Base-by-base conservation (phyloP, 495 filamentous ascomycete genomes). In the Corynascus novoguineensis region DNA sequence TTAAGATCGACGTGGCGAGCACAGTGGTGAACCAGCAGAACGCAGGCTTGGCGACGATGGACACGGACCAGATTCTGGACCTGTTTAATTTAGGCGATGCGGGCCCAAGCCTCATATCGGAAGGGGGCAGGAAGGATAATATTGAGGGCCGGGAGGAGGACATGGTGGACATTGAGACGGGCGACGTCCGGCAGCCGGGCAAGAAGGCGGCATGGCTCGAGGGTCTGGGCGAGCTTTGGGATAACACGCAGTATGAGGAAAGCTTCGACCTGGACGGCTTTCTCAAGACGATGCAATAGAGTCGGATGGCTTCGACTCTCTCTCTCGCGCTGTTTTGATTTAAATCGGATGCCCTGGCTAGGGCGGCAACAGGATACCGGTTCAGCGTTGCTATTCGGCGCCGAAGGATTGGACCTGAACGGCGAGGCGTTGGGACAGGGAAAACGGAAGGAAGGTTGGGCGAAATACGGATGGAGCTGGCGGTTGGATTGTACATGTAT, bases 1-100 rank as follows among this genome's bases (percentile, higher is more conserved):
- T 98, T 88, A 98, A 98, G 78, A 93, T 98, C 65, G 93, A 98
- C 76, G 93, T 98, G 35, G 93, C 93, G 49, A 90, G 86, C 55
- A 98, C 95, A 4, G 93, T 98, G 12, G 95, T 98, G 60, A 98
- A 98, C 73, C 93, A 97, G 75, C 93, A 97, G 74, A 98, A 97
- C 66, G 92, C 93, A 9, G 93, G 92, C 15, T 76, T 98, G 8
- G 86, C 86, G 17, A 81, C 90, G 2, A 97, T 97, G 93, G 90
- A 97, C 73, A 98, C 93, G 50, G 93, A 96, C 64, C 90, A 98
- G 71, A 92, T 98, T 59, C 83, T 98, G 1, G 93, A 98, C 67
- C 83, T 98, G 47, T 98, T 98, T 77, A 97, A 86, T 67, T 78
- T 97, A 9, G 89, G 89, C 59, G 89, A 95, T 62, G 83, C 84